Percentiles rank a stretch among this genome's conserved stretches.
Evolutionary conservation across 1,284 basidiomycete genomes (phyloP).

Genomic region (Malassezia brasiliensis): DNA sequence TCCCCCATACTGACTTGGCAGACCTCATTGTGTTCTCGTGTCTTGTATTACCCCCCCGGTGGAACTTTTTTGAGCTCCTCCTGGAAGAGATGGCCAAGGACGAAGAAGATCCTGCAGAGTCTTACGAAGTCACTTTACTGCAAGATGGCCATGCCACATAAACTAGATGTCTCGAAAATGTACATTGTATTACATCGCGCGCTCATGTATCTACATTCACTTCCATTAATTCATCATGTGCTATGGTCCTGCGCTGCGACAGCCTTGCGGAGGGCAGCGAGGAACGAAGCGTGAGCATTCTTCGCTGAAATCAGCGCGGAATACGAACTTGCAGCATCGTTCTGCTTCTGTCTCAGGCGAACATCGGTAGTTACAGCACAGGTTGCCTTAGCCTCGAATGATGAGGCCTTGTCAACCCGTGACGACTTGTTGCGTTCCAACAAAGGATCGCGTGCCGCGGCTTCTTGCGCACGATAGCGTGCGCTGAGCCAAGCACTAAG

Average conservation of each 20-base stretch:
- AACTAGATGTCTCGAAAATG: too few species aligned
- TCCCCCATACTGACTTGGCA: too few species aligned
- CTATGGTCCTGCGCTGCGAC: not conserved
- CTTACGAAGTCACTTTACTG: too few species aligned
- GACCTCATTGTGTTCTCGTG: too few species aligned
- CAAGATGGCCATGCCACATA: too few species aligned
- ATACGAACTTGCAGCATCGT: too few species aligned
- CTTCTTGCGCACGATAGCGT: not conserved
- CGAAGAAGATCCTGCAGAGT: too few species aligned
- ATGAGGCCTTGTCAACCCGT: not conserved
- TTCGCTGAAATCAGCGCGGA: too few species aligned
- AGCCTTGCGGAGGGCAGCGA: not conserved
- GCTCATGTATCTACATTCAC: not conserved
- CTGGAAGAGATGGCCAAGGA: too few species aligned
- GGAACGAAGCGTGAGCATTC: not conserved
- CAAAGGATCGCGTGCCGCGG: not conserved
- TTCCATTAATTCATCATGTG: not conserved
- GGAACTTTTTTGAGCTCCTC: too few species aligned
- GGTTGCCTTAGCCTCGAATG: not conserved
- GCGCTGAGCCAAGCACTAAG: not conserved
- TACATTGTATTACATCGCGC: not conserved
- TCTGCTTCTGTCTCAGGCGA: too few species aligned
- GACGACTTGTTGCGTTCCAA: not conserved
- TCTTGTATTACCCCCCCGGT: too few species aligned
- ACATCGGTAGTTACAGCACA: not conserved